Percentiles rank a stretch among this genome's conserved stretches.
phyloP scores from a whole-genome alignment of 73 alveolate genomes.

The Stentor coeruleus region DNA sequence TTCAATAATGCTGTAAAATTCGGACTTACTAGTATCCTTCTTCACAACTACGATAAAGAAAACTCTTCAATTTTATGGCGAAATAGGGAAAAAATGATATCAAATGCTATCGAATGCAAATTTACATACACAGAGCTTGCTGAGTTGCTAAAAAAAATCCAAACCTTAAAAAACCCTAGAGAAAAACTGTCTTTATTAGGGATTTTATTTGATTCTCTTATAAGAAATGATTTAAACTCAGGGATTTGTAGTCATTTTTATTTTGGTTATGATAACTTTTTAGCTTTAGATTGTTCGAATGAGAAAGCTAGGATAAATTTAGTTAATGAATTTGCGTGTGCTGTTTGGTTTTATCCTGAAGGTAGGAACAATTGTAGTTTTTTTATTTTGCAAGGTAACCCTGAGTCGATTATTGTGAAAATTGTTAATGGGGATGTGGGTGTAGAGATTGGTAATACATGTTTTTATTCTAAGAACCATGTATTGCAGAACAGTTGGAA shows the following conservation, averaged over 20 bases:
- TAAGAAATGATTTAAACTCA: no score
- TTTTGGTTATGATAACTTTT: no score
- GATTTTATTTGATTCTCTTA: neutral
- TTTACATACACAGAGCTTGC: neutral
- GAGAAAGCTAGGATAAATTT: no score
- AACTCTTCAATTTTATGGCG: neutral
- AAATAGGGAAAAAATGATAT: no score
- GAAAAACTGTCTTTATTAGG: neutral
- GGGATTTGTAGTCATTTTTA: no score
- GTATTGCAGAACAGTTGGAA: neutral
- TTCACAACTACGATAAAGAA: neutral
- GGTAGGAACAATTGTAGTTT: neutral
- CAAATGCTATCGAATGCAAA: neutral
- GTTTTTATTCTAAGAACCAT: neutral
- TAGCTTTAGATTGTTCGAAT: no score
- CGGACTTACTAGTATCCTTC: neutral
- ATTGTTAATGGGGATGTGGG: neutral
- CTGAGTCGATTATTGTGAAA: neutral
- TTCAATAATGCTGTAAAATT: neutral
- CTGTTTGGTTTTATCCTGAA: neutral
- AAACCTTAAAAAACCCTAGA: neutral
- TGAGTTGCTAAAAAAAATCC: no score
- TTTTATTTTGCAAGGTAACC: neutral
- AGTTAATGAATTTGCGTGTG: neutral
- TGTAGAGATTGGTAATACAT: neutral